These are phyloP conservation scores for Neonectria ditissima DNA, from an alignment of 2,329 filamentous ascomycete species.

Conservation along the genomic window DNA sequence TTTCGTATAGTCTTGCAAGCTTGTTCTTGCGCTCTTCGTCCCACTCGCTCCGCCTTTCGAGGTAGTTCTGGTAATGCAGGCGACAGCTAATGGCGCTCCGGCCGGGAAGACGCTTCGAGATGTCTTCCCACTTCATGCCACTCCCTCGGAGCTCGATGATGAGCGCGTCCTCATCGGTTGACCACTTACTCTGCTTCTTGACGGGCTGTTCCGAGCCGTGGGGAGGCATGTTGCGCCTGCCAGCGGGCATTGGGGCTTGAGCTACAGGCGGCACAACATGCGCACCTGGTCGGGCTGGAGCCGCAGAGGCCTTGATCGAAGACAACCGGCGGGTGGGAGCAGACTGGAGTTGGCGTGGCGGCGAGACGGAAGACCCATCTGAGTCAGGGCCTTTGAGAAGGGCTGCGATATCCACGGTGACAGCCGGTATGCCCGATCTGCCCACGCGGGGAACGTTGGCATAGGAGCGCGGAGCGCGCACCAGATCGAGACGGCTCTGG, in stretches of 20 bases:
- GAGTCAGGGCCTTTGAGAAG: conserved; percentile 83
- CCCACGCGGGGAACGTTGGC: conserved; percentile 43
- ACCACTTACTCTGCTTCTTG: conserved; percentile 98
- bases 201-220: conserved; percentile 76
- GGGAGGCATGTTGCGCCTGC: conserved; percentile 52
- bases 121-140: conserved; percentile 99
- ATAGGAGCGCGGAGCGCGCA: conserved; percentile 46
- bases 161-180: conserved; percentile 88
- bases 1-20: conserved; percentile 92
- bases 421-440: conserved; percentile 56
- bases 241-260: conserved; percentile 48
- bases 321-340: conserved; percentile 24
- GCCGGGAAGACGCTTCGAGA: conserved; percentile 89
- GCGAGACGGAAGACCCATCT: conserved; percentile 73
- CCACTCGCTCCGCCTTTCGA: conserved; percentile 93
- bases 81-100: conserved; percentile 94
- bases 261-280: conserved; percentile 47
- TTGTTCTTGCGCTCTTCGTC: conserved; percentile 98
- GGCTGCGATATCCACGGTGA: conserved; percentile 94
- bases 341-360: conserved; percentile 47
- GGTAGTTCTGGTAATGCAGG: conserved; percentile 96
- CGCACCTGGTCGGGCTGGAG: conserved; percentile 39
- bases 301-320: conserved; percentile 38
- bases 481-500: conserved; percentile 45
- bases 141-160: conserved; percentile 92